phyloP scores from a whole-genome alignment of 1,284 basidiomycete species.

The Exobasidium rhododendri region DNA sequence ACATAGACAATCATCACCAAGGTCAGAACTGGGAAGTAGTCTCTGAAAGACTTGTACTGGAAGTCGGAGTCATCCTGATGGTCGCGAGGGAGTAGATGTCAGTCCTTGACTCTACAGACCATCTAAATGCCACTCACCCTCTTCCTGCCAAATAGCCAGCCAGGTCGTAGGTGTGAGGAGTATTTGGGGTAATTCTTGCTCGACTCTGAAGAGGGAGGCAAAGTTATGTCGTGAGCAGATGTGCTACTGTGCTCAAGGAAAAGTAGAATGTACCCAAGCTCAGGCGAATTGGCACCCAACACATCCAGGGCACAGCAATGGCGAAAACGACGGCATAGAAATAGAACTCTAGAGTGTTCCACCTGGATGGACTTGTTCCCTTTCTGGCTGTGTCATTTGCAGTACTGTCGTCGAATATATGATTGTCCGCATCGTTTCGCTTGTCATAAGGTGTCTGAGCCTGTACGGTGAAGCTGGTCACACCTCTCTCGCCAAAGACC shows the following conservation, averaged over 20 bases:
- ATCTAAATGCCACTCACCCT: slow-evolving; percentile 52
- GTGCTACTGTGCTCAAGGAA: not conserved
- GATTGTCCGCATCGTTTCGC: no score
- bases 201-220: no score
- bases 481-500: slow-evolving; percentile 8
- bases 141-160: slow-evolving; percentile 59
- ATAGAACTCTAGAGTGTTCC: slow-evolving; percentile 78
- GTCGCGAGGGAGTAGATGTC: not conserved
- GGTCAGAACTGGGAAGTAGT: slow-evolving; percentile 46
- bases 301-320: slow-evolving; percentile 71
- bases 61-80: slow-evolving; percentile 56
- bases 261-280: slow-evolving; percentile 59
- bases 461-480: slow-evolving; percentile 2
- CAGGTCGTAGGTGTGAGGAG: slow-evolving; percentile 62
- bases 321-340: slow-evolving; percentile 69
- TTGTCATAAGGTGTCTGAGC: not conserved
- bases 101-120: not conserved
- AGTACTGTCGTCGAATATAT: no score
- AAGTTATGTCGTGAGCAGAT: not conserved
- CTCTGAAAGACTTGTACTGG: slow-evolving; percentile 56
- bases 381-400: not conserved
- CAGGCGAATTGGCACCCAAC: slow-evolving; percentile 72
- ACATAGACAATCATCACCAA: slow-evolving; percentile 48
- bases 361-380: slow-evolving; percentile 58
- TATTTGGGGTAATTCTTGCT: slow-evolving; percentile 72